Base-by-base conservation (phyloP, 805 yeast species). In the Spathaspora gorwiae region DNA sequence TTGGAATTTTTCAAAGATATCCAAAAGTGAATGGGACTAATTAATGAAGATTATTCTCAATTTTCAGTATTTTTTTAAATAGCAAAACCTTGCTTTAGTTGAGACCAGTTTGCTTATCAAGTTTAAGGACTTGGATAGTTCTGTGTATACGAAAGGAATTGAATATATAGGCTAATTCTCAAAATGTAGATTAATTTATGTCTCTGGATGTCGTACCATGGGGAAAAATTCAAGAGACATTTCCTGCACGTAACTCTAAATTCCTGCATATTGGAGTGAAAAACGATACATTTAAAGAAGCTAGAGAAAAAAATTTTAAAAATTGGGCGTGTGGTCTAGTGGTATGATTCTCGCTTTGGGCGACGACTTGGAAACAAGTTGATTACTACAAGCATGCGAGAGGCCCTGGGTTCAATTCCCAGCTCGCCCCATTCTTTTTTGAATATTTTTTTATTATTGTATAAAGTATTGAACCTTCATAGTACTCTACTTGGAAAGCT, bases 361-460 rank as follows among this genome's bases (percentile, higher is more conserved):
- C 49, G 48, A 45, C 46, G 35, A 33, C 43, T 42, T 43, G 26
- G 46, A 45, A 45, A 46, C 62, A 57, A 59, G 46, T 47, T 75
- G 41, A 39, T 39, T 39, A 29, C 26, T 30, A 32, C 41, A 39
- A 39, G 31, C 41, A 39, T 39, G 79, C 75, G 79, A 73, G 79
- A 74, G 79, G 79, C 78, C 80, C 79, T 71, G 79, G 79, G 79
- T 74, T 74, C 79, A 73, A 74, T 73, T 74, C 79, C 79, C 79
- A 70, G 79, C 61, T 54, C 57, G 69, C 70, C 72, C 70, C 70
- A 15, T 24, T 39, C 30, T 13, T 32, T 39, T 39, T 39, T 35
- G 3, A 9, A 3, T 29, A 9, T 29, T 29, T 29, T 29, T 29
- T 29, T 9, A 29, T 9, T 29, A 9, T 2, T 29, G 9, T 29